Base-by-base conservation (phyloP, 177 flowering plant genomes). In the Tripterygium wilfordii region DNA sequence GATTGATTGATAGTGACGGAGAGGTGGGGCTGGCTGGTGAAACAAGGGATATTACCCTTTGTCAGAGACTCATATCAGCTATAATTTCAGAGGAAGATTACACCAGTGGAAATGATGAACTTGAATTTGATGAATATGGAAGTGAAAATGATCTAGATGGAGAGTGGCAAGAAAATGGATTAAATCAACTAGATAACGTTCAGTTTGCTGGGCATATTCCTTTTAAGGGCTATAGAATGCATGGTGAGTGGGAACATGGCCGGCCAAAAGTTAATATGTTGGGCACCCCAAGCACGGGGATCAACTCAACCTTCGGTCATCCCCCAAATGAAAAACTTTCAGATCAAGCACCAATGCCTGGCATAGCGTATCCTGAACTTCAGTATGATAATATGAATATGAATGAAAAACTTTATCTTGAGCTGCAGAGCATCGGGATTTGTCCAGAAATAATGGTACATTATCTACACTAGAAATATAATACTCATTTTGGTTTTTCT, bases 381-480 rank as follows among this genome's bases (percentile, higher is more conserved):
- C 69, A 72, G 57, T 78, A 82, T 75, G 69, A 57, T 32, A 64
- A 51, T 23, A 68, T 85, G 91, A 40, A 68, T 37, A 36, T 83
- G 20, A 68, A 76, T 54, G 79, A 76, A 49, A 81, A 71, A 58
- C 64, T 83, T 61, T 75, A 69, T 29, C 49, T 81, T 56, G 96
- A 85, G 65, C 43, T 82, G 56, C 81, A 76, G 57, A 76, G 79
- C 65, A 57, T 85, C 63, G 94, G 83, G 32, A 65, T 85, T 55
- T 79, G 51, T 25, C 76, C 81, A 41, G 91, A 85, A 48, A 53
- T 57, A 33, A 51, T 70, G 85, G 90, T 85, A 63, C 20, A 70
- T 54, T 47, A 22, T 15, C 28, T 16, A n/a, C n/a, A 31, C 16
- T 5, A 8, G 42, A 15, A 12, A 14, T 31, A 22, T 21, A 13